phyloP scores from a whole-genome alignment of 169 alveolate species.

The Cryptosporidium sp. region DNA sequence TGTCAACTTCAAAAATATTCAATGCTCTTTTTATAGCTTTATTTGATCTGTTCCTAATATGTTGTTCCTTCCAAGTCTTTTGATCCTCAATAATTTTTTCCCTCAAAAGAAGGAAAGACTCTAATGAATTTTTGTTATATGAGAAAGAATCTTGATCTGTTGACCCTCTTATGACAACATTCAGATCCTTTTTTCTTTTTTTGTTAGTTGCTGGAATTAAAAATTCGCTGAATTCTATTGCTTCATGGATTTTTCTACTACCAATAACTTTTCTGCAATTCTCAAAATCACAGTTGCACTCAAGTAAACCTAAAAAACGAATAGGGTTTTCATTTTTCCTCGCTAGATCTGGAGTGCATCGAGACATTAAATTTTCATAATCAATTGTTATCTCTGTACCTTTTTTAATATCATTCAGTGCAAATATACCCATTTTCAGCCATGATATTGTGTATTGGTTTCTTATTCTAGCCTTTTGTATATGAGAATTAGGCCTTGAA shows the following conservation, averaged over 20 bases:
- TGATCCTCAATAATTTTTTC: constrained; percentile 44
- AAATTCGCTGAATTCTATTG: constrained; percentile 16
- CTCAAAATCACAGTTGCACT: constrained; percentile 31
- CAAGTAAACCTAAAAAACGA: constrained; percentile 18
- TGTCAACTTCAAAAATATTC: constrained; percentile 30
- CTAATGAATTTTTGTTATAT: constrained; percentile 33
- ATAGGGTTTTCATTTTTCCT: background rate
- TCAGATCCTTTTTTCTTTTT: background rate
- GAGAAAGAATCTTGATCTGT: background rate
- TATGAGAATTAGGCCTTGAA: constrained; percentile 16
- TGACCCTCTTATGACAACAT: background rate
- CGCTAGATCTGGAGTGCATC: constrained; percentile 11
- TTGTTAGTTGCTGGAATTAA: constrained; percentile 33
- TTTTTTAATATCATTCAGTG: constrained; percentile 34
- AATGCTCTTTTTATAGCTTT: background rate
- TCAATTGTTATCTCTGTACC: constrained; percentile 71
- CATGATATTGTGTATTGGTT: constrained; percentile 45
- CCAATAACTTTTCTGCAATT: constrained; percentile 57
- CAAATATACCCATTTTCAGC: constrained; percentile 68
- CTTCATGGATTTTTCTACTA: constrained; percentile 14
- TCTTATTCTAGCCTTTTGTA: background rate
- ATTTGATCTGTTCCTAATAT: background rate
- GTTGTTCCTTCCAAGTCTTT: constrained; percentile 37
- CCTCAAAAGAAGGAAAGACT: constrained; percentile 22
- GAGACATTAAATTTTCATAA: constrained; percentile 48